Base-by-base conservation (phyloP, 1,284 basidiomycete species). In the Stygiomarasmius scandens region DNA sequence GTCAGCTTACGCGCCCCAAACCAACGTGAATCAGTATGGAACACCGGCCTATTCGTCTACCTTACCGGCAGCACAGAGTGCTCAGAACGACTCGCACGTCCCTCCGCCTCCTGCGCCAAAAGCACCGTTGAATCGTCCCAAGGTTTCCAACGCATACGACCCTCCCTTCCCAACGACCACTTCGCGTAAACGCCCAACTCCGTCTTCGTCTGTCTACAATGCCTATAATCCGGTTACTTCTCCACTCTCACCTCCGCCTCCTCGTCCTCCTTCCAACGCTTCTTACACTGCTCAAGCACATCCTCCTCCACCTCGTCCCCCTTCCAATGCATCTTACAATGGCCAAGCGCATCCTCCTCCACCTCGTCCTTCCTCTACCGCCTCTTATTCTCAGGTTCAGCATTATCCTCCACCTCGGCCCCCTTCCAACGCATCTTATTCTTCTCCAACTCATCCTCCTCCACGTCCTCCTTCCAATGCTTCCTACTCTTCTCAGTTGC, bases 71-170 rank as follows among this genome's bases (percentile, higher is more conserved):
- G 10, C 46, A 48, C 50, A 52, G 46, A 38, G 53, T 34, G n/a
- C 62, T 61, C 11, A 60, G 60, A 48, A 59, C 22, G 46, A 63
- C 71, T 51, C 69, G 78, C 5, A 32, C 14, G 34, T 51, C 52
- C 74, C 79, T 38, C 63, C 69, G 6, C 61, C 71, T 32, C 67
- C 67, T 14, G 67, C 75, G 3, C 72, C 77, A 32, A 64, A 70
- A 12, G 64, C 75, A 62, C 74, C 59, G 62, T 71, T 72, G 74
- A 82, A 68, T 71, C 73, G 90, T 54, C 87, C 89, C 16, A 88
- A 85, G 69, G 74, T 83, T 20, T 77, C 75, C 20, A 90, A 92
- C 64, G 90, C 91, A 1, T 93, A 92, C 64, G 90, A 93, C 62
- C 90, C 90, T 14, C 90, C 90, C 24, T 80, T 93, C 55, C 86